Evolutionary conservation across 164 flowering plant genomes (phyloP), one percentile per base, ranked within the genome.

Genomic region (Macadamia integrifolia): DNA sequence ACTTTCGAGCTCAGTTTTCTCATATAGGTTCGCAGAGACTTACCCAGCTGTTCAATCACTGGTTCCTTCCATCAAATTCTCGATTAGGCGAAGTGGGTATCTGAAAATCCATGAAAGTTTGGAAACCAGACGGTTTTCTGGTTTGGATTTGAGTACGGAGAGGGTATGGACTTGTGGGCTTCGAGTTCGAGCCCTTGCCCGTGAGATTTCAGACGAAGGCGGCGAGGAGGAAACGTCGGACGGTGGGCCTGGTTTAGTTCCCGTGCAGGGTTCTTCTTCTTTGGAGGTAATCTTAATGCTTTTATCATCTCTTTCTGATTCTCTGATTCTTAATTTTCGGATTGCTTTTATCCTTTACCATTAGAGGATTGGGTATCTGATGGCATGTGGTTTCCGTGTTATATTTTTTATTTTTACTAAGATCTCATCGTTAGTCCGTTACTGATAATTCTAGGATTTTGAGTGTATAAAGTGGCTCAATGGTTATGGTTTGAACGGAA

Each of bases 1-100:
- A 43, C 75, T 84, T 43, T 73, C 84, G 18, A 79, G 77, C 60
- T 73, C 83, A 13, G 48, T 78, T 18, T 52, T 80, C 64, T 32
- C 74, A 28, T 68, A 80, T 61, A 80, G 63, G 61, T 62, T 80
- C 61, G 32, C 71, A 15, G 84, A 83, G 52, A 46, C 71, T 3
- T 42, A 69, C 61, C 76, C 66, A 2, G 56, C 66, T 66, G 63
- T 72, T 69, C 73, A 66, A 23, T 57, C 64, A 32, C 43, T 66
- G 6, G 58, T 57, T 31, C 48, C 58, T 68, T 62, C 49, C 43
- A 44, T 74, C 60, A 80, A 74, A 58, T 2, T 67, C n/a, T 64
- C 69, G 5, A 62, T 5, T 35, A 74, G 67, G 57, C 80, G 70
- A 75, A 58, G 48, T 70, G 73, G 72, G 71, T 69, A 32, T 53